These are phyloP conservation scores for Trichoderma endophyticum DNA, from an alignment of 2,329 filamentous ascomycete species.

Conservation along the genomic window DNA sequence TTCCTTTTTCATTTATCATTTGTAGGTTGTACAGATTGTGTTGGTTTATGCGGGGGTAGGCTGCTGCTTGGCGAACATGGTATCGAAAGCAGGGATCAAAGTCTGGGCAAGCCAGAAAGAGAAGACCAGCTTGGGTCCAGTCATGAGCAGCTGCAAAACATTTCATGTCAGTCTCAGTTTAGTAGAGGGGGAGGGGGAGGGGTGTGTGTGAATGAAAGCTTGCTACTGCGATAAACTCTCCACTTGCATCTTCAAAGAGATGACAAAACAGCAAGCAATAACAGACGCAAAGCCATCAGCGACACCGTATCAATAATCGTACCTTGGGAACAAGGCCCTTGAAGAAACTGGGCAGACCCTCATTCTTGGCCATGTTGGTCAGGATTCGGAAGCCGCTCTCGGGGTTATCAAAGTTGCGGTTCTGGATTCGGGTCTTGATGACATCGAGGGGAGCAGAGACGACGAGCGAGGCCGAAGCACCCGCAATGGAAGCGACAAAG, in stretches of 20 bases:
- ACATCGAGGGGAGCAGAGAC: conserved; percentile 96
- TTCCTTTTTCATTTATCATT: neutral
- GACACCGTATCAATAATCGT: conserved; percentile 25
- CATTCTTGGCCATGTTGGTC: conserved; percentile 87
- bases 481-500: conserved; percentile 93
- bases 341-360: conserved; percentile 87
- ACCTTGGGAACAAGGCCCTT: conserved; percentile 94
- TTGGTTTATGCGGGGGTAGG: neutral
- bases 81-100: conserved; percentile 86
- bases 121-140: conserved; percentile 97
- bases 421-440: conserved; percentile 98
- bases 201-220: neutral
- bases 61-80: conserved; percentile 18
- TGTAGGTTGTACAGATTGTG: conserved; percentile 5
- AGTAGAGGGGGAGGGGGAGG: neutral
- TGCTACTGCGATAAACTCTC: neutral
- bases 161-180: conserved; percentile 22
- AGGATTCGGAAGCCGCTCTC: conserved; percentile 92
- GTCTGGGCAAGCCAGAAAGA: conserved; percentile 99
- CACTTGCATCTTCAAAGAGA: neutral
- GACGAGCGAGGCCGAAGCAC: conserved; percentile 89
- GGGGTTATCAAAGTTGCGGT: conserved; percentile 97
- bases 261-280: neutral
- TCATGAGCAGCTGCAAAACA: conserved; percentile 76
- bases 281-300: neutral